phyloP scores from a whole-genome alignment of 495 filamentous ascomycete genomes.

The Neurospora sp. region DNA sequence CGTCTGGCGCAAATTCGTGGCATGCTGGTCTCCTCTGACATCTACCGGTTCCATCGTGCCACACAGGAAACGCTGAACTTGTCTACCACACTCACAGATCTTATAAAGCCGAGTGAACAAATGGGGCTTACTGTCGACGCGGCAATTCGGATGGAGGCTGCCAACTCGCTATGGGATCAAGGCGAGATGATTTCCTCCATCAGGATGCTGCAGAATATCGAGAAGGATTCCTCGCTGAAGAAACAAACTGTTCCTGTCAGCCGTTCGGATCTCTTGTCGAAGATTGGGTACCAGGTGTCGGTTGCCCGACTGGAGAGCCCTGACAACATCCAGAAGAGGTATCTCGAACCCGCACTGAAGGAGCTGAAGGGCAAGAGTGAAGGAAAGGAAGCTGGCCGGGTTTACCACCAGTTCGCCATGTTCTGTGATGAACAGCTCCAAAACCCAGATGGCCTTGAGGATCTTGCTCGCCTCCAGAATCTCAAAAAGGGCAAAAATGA shows the following conservation, averaged over 20 bases:
- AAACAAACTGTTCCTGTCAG: constrained; percentile 66
- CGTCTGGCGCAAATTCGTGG: constrained; percentile 62
- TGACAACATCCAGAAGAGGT: constrained; percentile 74
- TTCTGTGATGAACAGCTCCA: constrained; percentile 93
- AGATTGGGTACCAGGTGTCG: constrained; percentile 77
- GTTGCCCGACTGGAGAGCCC: constrained; percentile 90
- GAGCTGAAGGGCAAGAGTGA: constrained; percentile 60
- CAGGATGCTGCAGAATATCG: constrained; percentile 68
- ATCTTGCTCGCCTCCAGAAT: constrained; percentile 70
- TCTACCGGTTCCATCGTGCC: constrained; percentile 68
- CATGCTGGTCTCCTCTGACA: constrained; percentile 60
- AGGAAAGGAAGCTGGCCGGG: constrained; percentile 69
- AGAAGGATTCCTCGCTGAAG: constrained; percentile 48
- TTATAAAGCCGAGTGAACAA: constrained; percentile 55
- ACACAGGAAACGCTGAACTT: constrained; percentile 78
- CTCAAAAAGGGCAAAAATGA: constrained; percentile 70
- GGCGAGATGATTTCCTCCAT: constrained; percentile 90
- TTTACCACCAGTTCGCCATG: constrained; percentile 86
- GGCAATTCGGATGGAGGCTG: constrained; percentile 64
- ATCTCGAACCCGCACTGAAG: constrained; percentile 71
- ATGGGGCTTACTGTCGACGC: constrained; percentile 67
- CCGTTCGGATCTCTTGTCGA: constrained; percentile 72
- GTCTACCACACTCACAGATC: constrained; percentile 66
- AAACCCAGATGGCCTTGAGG: constrained; percentile 72
- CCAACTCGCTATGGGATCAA: constrained; percentile 89